Conservation (phyloP, 257 asterid genomes). For the Thymus quinquecostatus region DNA sequence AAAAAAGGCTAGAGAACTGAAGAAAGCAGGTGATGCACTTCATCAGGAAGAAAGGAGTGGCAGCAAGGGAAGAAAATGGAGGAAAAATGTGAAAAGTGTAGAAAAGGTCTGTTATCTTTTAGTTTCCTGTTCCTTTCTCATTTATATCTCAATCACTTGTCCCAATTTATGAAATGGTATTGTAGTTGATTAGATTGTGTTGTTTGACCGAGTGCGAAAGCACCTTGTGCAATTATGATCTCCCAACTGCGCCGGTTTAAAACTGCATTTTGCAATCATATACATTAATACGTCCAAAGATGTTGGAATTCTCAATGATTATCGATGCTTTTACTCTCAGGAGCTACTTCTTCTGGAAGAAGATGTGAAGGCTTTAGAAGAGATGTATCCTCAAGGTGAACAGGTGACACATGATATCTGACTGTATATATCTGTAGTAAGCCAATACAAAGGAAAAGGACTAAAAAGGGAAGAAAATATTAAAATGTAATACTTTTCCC, state of each 20-base stretch:
- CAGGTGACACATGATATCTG: conserved; percentile 57
- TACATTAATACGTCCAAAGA: neutral
- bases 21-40: conserved; percentile 91
- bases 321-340: conserved; percentile 41
- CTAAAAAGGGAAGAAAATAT: neutral
- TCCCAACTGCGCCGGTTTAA: neutral
- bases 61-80: conserved; percentile 96
- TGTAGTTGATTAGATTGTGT: neutral
- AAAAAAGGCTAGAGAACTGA: conserved; percentile 88
- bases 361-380: conserved; percentile 87
- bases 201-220: neutral
- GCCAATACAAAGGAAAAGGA: neutral
- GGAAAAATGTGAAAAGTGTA: conserved; percentile 92
- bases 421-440: neutral
- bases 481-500: conserved; percentile 12
- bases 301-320: conserved; percentile 22
- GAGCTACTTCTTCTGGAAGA: conserved; percentile 95
- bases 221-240: conserved; percentile 5
- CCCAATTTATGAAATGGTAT: too few relatives aligned
- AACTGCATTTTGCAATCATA: neutral
- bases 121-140: neutral
- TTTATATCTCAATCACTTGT: too few relatives aligned
- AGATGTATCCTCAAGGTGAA: conserved; percentile 99
- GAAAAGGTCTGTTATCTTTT: conserved; percentile 66
- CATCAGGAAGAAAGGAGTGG: conserved; percentile 98